Base-by-base conservation (phyloP, 257 asterid genomes). In the Rehmannia glutinosa region DNA sequence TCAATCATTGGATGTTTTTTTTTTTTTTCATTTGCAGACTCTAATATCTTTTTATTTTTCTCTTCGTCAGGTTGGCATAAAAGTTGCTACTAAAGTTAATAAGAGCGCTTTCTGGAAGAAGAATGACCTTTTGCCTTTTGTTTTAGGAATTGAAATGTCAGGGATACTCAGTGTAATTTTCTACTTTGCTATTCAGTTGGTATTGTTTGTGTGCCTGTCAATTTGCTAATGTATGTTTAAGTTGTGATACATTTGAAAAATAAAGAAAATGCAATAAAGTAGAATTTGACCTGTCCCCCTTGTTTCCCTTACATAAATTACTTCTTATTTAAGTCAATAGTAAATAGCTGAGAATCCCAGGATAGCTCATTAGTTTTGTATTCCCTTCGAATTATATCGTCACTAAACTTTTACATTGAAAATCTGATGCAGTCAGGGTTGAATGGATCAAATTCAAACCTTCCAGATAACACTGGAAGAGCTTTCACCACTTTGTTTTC, bases 391-490 rank as follows among this genome's bases (percentile, higher is more conserved):
- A 49, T 56, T 52, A 66, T 63, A 13, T 6, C 25, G 16, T 41
- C 33, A 28, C 54, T 38, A 54, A 60, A 47, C 35, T 51, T n/a
- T 62, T 51, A 69, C 61, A 13, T 62, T 68, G 69, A 64, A 72
- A 60, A 25, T 47, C 50, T 66, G 65, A 55, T 80, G 72, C 86
- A 88, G 96, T 83, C 95, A 32, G 77, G 88, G 41, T 56, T 87
- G 77, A 92, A 80, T 46, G 91, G 90, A 51, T 88, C 96, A 64
- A 84, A 85, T 80, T 80, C 97, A 69, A 91, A 86, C 75, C 79
- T 78, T 77, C 73, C 86, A 25, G 98, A 92, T 60, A 71, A 73
- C 64, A 60, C 81, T 39, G 95, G 93, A 70, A 79, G 96, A 79
- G 75, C 81, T 51, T 85, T 85, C 52, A 52, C 89, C 7, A 75